Evolutionary conservation across 108 stramenopile genomes (phyloP).

Genomic region (Aurantiochytrium sp.): DNA sequence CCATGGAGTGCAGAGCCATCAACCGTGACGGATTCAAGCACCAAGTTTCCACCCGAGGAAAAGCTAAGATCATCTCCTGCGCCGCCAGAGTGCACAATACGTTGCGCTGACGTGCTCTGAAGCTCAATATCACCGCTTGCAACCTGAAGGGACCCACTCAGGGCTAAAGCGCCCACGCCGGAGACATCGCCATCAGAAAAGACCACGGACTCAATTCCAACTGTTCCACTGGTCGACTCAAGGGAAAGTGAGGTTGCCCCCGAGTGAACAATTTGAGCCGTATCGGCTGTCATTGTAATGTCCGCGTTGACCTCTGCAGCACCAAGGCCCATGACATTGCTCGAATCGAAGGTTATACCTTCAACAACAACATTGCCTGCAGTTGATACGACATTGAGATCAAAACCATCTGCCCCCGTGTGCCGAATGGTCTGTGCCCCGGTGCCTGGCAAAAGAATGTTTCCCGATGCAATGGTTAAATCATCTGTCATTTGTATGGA

Average conservation of each 20-base stretch:
- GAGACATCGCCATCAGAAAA: not conserved
- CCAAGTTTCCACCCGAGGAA: not conserved
- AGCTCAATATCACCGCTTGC: not conserved
- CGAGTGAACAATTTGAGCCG: not conserved
- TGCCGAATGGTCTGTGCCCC: too few relatives aligned
- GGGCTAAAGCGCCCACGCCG: too few relatives aligned
- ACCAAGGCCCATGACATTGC: too few relatives aligned
- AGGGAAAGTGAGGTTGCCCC: not conserved
- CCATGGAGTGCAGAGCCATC: not conserved
- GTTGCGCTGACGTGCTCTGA: not conserved
- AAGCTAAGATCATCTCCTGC: not conserved
- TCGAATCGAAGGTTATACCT: not conserved
- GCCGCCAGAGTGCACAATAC: not conserved
- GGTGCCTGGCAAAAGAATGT: not conserved
- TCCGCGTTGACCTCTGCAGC: too few relatives aligned
- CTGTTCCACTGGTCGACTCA: not conserved
- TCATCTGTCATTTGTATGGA: not conserved
- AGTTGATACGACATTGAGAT: too few relatives aligned
- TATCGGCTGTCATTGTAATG: not conserved
- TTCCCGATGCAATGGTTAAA: not conserved
- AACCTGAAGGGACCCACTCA: not conserved
- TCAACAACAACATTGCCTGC: not conserved
- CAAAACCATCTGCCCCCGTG: too few relatives aligned
- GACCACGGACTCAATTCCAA: not conserved
- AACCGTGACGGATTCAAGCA: not conserved